Evolutionary conservation across 176 grass and related monocot species (phyloP).

Genomic region (Cocos nucifera): DNA sequence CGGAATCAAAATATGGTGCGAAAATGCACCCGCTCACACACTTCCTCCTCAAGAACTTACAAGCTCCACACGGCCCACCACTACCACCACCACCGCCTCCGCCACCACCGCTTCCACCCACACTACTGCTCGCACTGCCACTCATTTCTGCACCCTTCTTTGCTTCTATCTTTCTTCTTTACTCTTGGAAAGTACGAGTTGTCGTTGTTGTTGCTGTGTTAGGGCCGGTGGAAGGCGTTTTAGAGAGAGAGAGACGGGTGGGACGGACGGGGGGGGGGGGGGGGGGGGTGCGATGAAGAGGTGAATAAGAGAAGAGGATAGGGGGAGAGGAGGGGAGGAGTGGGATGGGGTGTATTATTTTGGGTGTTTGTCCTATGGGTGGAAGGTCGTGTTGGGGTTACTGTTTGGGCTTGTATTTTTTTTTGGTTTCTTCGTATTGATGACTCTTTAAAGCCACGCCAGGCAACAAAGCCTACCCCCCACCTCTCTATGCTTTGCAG

Average conservation of each 20-base stretch:
- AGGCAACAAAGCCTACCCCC: constrained; percentile 54
- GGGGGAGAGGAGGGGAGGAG: constrained; percentile 3
- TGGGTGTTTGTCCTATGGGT: constrained; percentile 47
- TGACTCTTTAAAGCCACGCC: constrained; percentile 99
- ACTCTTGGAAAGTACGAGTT: too few relatives aligned
- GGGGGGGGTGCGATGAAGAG: neutral
- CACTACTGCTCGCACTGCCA: constrained; percentile 3
- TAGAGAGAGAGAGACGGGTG: neutral
- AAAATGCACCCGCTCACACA: constrained; percentile 95
- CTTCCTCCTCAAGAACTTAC: constrained; percentile 94
- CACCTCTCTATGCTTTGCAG: constrained; percentile 49
- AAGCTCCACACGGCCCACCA: constrained; percentile 75
- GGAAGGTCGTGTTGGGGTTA: constrained; percentile 48
- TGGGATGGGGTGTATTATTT: neutral
- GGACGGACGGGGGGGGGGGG: neutral
- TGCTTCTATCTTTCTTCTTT: neutral
- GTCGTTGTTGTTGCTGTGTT: too few relatives aligned
- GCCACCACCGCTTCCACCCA: constrained; percentile 16
- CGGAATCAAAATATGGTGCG: constrained; percentile 92
- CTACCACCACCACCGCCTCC: constrained; percentile 14
- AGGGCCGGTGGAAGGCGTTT: neutral
- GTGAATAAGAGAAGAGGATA: constrained; percentile 9
- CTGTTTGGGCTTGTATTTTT: constrained; percentile 34
- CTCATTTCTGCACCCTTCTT: neutral
- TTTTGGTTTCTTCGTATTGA: constrained; percentile 77